Percentiles rank a stretch among this genome's conserved stretches.
phyloP scores from a whole-genome alignment of 805 yeast species.

The Wickerhamiella shivajii region DNA sequence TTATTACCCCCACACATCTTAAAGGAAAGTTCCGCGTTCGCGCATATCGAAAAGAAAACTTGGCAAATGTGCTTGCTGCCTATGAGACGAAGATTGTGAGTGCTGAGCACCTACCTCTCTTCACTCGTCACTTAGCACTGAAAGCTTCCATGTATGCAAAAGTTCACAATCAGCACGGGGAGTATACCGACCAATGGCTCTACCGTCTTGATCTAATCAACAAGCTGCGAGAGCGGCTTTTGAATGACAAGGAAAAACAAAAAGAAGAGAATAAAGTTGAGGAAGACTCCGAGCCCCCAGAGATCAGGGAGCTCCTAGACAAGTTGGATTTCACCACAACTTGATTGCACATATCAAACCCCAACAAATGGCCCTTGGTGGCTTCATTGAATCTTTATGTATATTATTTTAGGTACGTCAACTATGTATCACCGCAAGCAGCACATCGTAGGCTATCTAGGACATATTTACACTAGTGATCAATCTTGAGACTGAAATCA shows the following conservation, averaged over 20 bases:
- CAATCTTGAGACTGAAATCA: slow-evolving; percentile 74
- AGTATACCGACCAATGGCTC: slow-evolving; percentile 50
- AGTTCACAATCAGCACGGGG: slow-evolving; percentile 53
- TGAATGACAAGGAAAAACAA: not conserved
- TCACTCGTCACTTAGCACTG: slow-evolving; percentile 51
- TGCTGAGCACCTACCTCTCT: slow-evolving; percentile 41
- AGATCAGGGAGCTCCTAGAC: slow-evolving; percentile 6
- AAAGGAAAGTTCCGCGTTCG: slow-evolving; percentile 40
- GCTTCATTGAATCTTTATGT: not conserved
- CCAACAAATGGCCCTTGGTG: not conserved
- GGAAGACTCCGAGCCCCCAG: slow-evolving; percentile 1
- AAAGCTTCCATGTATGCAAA: slow-evolving; percentile 59
- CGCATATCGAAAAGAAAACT: slow-evolving; percentile 47
- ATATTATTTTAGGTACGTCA: too few species aligned
- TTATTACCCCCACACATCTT: slow-evolving; percentile 40
- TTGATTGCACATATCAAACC: too few species aligned
- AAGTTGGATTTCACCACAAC: slow-evolving; percentile 19
- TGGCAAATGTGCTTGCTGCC: slow-evolving; percentile 65
- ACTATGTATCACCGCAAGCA: not conserved
- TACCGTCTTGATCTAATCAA: slow-evolving; percentile 45
- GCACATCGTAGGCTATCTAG: not conserved
- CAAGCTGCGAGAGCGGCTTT: slow-evolving; percentile 25
- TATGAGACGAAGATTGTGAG: slow-evolving; percentile 60
- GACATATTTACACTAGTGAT: slow-evolving; percentile 19
- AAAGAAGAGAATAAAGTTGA: not conserved